Conservation (phyloP, 2,329 filamentous ascomycete genomes). For the Trichoderma simmonsii region DNA sequence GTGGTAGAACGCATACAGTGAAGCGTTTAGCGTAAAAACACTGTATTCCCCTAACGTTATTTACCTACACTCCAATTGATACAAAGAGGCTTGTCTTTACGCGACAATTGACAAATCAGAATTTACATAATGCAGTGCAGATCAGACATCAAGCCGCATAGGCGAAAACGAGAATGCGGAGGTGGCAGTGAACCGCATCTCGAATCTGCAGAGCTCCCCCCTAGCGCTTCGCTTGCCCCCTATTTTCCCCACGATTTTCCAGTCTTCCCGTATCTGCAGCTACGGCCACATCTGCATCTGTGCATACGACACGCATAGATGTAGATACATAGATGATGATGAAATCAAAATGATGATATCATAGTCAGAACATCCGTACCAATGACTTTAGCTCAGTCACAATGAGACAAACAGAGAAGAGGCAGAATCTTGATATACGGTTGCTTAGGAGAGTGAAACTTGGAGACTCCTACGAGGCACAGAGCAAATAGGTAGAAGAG, state of each 20-base stretch:
- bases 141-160: neutral
- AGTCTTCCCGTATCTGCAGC: neutral
- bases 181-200: constrained; percentile 10
- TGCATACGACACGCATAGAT: neutral
- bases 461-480: no score
- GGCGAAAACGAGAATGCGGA: constrained; percentile 2
- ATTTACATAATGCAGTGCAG: neutral
- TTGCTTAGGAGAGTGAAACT: neutral
- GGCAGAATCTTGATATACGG: neutral
- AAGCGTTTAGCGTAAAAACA: no score
- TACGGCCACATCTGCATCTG: neutral
- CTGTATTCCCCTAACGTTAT: no score
- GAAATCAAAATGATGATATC: neutral
- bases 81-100: neutral
- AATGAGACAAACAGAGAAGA: neutral
- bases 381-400: neutral
- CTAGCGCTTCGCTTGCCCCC: neutral
- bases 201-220: neutral
- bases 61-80: neutral
- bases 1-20: no score
- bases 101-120: neutral
- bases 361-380: neutral
- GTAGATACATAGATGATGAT: constrained; percentile 18
- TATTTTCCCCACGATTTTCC: constrained; percentile 6
- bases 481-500: neutral